Percentiles rank a stretch among this genome's conserved stretches.
Evolutionary conservation across 176 grass and related monocot species (phyloP).

Genomic region (Cenchrus americanus): DNA sequence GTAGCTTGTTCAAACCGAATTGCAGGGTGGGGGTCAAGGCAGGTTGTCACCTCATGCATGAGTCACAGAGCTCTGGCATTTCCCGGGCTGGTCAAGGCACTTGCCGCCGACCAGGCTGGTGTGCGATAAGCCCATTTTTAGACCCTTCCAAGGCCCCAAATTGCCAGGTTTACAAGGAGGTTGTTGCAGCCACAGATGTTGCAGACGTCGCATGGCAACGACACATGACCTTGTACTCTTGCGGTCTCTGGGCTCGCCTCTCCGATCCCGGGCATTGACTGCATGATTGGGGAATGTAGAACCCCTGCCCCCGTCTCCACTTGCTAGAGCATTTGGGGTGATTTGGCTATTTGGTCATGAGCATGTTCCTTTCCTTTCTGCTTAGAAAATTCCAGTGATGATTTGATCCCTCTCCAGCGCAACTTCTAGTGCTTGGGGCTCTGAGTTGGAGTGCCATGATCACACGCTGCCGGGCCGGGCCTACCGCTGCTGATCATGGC

Average conservation of each 20-base stretch:
- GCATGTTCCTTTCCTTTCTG: slow-evolving; percentile 40
- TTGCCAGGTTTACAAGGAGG: background rate
- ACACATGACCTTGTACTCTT: slow-evolving; percentile 50
- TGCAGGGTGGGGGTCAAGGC: slow-evolving; percentile 26
- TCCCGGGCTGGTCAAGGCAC: slow-evolving; percentile 34
- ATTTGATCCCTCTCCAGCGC: slow-evolving; percentile 26
- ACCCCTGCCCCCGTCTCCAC: background rate
- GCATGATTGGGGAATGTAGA: slow-evolving; percentile 55
- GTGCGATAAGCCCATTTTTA: slow-evolving; percentile 42
- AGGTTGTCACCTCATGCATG: slow-evolving; percentile 47
- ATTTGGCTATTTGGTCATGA: slow-evolving; percentile 15
- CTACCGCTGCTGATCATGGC: slow-evolving; percentile 30
- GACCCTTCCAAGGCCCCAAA: slow-evolving; percentile 28
- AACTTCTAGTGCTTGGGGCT: background rate
- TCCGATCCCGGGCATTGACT: slow-evolving; percentile 36
- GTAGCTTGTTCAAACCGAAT: slow-evolving; percentile 45
- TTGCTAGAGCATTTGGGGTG: background rate
- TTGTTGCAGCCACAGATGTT: background rate
- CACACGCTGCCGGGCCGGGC: slow-evolving; percentile 31
- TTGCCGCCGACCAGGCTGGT: slow-evolving; percentile 45
- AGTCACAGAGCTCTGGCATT: slow-evolving; percentile 43
- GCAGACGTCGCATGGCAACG: slow-evolving; percentile 28
- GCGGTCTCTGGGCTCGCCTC: background rate
- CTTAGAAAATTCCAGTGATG: slow-evolving; percentile 46
- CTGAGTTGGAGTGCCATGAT: slow-evolving; percentile 52